Evolutionary conservation across 208 protist genomes (phyloP).

Genomic region (Trypanosoma rangeli): DNA sequence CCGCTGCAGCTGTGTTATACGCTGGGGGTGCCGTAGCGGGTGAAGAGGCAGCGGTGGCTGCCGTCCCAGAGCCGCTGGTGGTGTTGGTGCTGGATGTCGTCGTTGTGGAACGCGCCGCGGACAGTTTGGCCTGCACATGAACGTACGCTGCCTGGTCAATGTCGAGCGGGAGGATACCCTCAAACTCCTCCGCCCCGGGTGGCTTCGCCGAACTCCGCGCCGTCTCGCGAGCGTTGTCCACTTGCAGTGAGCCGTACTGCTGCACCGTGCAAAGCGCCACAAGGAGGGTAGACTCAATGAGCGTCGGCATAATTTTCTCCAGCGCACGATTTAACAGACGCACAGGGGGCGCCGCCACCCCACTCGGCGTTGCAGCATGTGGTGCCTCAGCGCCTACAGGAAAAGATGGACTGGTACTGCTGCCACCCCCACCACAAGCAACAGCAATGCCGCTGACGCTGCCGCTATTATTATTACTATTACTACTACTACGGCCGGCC

Average conservation of each 20-base stretch:
- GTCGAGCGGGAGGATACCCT: slow-evolving; percentile 28
- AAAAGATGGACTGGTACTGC: background rate
- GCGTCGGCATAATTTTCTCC: slow-evolving; percentile 40
- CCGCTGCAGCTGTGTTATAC: background rate
- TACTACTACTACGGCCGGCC: background rate
- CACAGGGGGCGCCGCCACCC: background rate
- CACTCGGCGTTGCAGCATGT: background rate
- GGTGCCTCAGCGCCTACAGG: background rate
- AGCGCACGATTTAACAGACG: slow-evolving; percentile 30
- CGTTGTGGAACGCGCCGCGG: background rate
- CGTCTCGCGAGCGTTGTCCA: slow-evolving; percentile 22
- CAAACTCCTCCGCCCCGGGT: slow-evolving; percentile 21
- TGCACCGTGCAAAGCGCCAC: slow-evolving; percentile 25
- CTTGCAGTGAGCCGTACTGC: slow-evolving; percentile 24
- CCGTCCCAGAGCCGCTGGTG: background rate
- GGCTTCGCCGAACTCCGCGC: slow-evolving; percentile 16
- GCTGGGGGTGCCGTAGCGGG: background rate
- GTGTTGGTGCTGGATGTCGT: background rate
- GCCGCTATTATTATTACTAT: background rate
- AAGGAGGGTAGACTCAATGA: slow-evolving; percentile 33
- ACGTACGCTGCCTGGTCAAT: slow-evolving; percentile 29
- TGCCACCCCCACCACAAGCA: background rate
- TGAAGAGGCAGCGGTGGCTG: background rate
- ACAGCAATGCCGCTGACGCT: background rate
- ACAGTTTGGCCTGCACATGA: slow-evolving; percentile 25